Percentiles rank a stretch among this genome's conserved stretches.
These are phyloP conservation scores for Ophiostoma sp. DNA, from an alignment of 2,329 filamentous ascomycete species.

Conservation along the genomic window DNA sequence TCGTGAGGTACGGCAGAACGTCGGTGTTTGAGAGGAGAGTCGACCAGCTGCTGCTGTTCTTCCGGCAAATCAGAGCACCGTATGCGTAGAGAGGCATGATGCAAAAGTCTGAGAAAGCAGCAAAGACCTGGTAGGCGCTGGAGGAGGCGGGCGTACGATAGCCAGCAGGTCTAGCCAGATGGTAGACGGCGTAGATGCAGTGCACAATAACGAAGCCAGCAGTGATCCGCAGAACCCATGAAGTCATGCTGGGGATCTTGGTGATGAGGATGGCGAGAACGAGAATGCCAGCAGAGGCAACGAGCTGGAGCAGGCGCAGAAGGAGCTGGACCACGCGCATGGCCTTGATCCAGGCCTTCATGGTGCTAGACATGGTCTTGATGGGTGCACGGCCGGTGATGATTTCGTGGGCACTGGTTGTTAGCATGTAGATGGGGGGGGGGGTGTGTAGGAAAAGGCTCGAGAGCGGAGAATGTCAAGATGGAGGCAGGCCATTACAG, in stretches of 20 bases:
- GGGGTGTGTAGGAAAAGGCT: no score
- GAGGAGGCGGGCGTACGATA: constrained; percentile 72
- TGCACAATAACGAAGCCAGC: constrained; percentile 70
- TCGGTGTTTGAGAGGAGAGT: constrained; percentile 58
- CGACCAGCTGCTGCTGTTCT: constrained; percentile 53
- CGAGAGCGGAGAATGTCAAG: background rate
- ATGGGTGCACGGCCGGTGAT: constrained; percentile 57
- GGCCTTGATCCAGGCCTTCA: constrained; percentile 66
- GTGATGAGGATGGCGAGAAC: constrained; percentile 72
- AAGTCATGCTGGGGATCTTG: constrained; percentile 56
- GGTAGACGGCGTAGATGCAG: constrained; percentile 72
- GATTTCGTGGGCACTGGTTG: constrained; percentile 53
- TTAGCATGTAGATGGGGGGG: constrained; percentile 5
- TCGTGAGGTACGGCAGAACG: constrained; percentile 55
- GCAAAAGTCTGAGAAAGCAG: constrained; percentile 62
- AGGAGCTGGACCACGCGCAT: constrained; percentile 63
- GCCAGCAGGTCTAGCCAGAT: constrained; percentile 65
- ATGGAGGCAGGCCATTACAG: background rate
- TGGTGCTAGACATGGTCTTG: constrained; percentile 62
- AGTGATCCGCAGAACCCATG: constrained; percentile 71
- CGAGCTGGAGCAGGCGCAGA: constrained; percentile 60
- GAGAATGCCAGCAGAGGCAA: constrained; percentile 66
- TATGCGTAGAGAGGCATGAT: constrained; percentile 54
- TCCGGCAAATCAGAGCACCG: constrained; percentile 44
- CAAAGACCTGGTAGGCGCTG: constrained; percentile 84